Percentiles rank a stretch among this genome's conserved stretches.
Conservation (phyloP, 179 eudicot genomes). For the Sideroxylon spinosum region DNA sequence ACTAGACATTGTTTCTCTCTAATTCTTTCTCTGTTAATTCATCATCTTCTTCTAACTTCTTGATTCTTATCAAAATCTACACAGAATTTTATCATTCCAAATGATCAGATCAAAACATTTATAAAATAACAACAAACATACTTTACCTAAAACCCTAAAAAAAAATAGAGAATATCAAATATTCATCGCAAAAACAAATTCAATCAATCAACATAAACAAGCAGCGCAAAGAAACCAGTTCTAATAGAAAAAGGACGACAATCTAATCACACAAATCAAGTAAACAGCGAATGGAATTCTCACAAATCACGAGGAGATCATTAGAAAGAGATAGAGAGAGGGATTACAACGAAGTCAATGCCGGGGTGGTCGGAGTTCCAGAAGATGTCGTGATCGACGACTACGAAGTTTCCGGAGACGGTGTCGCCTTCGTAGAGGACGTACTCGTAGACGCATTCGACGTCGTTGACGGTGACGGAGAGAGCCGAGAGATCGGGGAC, state of each 20-base stretch:
- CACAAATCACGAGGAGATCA: background rate
- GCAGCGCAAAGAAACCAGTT: background rate
- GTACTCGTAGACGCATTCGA: slow-evolving; percentile 86
- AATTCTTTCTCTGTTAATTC: no score
- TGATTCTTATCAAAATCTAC: no score
- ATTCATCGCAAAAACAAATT: background rate
- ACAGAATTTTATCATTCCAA: no score
- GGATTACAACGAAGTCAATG: slow-evolving; percentile 66
- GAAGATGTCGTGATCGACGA: slow-evolving; percentile 83
- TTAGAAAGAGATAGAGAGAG: slow-evolving; percentile 11
- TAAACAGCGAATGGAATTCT: background rate
- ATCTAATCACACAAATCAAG: background rate
- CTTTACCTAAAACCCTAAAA: background rate
- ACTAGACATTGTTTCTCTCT: no score
- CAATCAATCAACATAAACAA: background rate
- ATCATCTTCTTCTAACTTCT: no score
- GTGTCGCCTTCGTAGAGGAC: slow-evolving; percentile 74
- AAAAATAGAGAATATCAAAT: background rate
- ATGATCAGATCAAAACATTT: background rate
- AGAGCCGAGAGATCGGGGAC: slow-evolving; percentile 38
- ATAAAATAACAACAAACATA: background rate
- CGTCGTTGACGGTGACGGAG: slow-evolving; percentile 67
- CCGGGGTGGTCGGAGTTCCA: slow-evolving; percentile 94
- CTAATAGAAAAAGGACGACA: background rate
- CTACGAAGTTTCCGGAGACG: slow-evolving; percentile 88